Conservation (phyloP, 2,329 filamentous ascomycete species). For the Tolypocladium tundrense region DNA sequence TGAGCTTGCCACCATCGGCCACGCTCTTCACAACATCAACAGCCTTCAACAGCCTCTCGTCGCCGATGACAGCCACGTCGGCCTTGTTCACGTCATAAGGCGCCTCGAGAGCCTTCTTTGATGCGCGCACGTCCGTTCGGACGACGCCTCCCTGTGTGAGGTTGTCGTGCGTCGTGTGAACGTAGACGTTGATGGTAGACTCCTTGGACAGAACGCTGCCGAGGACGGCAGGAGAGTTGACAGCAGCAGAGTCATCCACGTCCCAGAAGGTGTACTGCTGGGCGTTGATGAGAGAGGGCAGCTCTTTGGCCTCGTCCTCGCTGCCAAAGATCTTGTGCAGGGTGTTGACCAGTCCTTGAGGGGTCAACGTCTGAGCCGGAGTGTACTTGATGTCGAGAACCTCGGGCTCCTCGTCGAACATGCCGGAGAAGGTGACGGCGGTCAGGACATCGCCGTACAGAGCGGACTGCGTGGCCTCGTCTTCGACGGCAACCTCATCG, state of each 20-base stretch:
- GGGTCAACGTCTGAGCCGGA: conserved; percentile 48
- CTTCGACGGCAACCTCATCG: conserved; percentile 60
- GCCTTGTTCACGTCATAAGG: conserved; percentile 73
- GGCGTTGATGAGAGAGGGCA: conserved; percentile 41
- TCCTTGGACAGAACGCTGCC: conserved; percentile 59
- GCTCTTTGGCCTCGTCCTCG: conserved; percentile 38
- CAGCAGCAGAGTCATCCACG: conserved; percentile 60
- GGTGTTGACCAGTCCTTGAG: conserved; percentile 40
- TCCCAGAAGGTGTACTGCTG: conserved; percentile 95
- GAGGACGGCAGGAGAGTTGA: conserved; percentile 51
- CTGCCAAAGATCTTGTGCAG: conserved; percentile 41
- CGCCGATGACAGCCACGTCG: conserved; percentile 68
- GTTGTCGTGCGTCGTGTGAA: conserved; percentile 55
- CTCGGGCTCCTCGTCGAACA: conserved; percentile 50
- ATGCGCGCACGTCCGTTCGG: conserved; percentile 76
- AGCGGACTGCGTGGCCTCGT: conserved; percentile 68
- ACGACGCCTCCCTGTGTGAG: conserved; percentile 66
- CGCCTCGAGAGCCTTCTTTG: conserved; percentile 72
- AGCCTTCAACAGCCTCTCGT: conserved; percentile 69
- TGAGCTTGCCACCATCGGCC: conserved; percentile 59
- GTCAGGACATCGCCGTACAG: conserved; percentile 89
- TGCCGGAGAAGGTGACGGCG: conserved; percentile 67
- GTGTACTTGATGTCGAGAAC: conserved; percentile 87
- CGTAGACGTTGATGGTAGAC: conserved; percentile 51
- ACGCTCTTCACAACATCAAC: conserved; percentile 64